Evolutionary conservation across 495 filamentous ascomycete species (phyloP).

Genomic region (Aspergillus panamensis): DNA sequence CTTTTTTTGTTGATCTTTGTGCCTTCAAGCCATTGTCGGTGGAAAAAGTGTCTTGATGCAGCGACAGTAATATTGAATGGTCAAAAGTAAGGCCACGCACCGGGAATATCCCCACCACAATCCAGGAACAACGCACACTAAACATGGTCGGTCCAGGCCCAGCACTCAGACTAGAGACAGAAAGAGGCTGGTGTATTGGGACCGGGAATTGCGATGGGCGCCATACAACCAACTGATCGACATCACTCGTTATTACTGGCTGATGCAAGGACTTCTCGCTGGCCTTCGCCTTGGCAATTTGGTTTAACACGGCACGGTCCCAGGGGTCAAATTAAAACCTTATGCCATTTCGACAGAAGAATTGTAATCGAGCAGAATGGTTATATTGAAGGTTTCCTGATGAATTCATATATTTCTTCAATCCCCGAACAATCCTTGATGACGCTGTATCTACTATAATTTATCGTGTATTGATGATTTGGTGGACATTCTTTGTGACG

Average conservation of each 20-base stretch:
- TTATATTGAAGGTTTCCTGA: too few relatives aligned
- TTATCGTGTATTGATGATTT: too few relatives aligned
- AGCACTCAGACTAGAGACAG: conserved; percentile 23
- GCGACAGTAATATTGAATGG: not conserved
- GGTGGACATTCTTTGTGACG: too few relatives aligned
- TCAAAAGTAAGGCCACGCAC: conserved; percentile 26
- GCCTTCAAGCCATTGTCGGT: not conserved
- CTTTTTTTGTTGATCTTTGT: not conserved
- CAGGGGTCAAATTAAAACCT: too few relatives aligned
- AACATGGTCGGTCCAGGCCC: conserved; percentile 29
- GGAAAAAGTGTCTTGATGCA: not conserved
- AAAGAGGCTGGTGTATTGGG: conserved; percentile 15
- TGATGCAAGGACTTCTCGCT: conserved; percentile 8
- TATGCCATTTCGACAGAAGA: too few relatives aligned
- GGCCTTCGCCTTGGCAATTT: too few relatives aligned
- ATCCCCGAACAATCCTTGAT: too few relatives aligned
- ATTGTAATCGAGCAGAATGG: too few relatives aligned
- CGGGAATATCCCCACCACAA: conserved; percentile 19
- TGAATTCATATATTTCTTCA: too few relatives aligned
- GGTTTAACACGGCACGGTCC: too few relatives aligned
- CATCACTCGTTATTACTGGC: conserved; percentile 11
- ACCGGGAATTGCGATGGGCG: conserved; percentile 33
- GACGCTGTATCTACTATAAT: too few relatives aligned
- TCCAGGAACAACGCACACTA: conserved; percentile 26
- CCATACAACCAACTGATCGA: conserved; percentile 14